Conservation (phyloP, 345 rosid genomes). For the Reutealis trisperma region DNA sequence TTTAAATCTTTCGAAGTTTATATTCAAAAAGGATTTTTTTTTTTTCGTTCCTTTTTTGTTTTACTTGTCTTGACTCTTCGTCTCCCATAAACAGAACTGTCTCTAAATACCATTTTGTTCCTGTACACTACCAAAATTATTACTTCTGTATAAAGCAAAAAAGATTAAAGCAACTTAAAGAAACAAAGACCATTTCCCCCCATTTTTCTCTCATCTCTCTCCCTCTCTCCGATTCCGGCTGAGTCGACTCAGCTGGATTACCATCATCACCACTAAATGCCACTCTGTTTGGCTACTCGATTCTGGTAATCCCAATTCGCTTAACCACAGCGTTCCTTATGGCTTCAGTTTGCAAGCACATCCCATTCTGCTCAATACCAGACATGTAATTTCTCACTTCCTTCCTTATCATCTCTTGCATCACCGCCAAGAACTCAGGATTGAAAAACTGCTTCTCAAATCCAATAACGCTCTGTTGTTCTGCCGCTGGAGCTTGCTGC, state of each 20-base stretch:
- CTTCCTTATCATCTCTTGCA: slow-evolving; percentile 74
- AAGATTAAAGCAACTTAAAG: slow-evolving; percentile 5
- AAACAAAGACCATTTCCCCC: not conserved
- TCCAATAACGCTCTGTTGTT: slow-evolving; percentile 6
- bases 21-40: not conserved
- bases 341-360: slow-evolving; percentile 48
- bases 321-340: slow-evolving; percentile 65
- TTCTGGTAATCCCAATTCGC: slow-evolving; percentile 64
- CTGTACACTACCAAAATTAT: slow-evolving; percentile 59
- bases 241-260: not conserved
- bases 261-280: not conserved
- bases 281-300: slow-evolving; percentile 32
- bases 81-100: slow-evolving; percentile 14
- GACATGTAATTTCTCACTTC: slow-evolving; percentile 75
- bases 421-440: slow-evolving; percentile 56
- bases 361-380: slow-evolving; percentile 54
- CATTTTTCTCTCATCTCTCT: too few species aligned
- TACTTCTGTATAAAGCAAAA: slow-evolving; percentile 31
- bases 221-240: not conserved
- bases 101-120: slow-evolving; percentile 14
- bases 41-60: not conserved
- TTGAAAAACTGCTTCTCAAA: slow-evolving; percentile 58
- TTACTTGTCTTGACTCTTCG: not conserved
- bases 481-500: slow-evolving; percentile 8
- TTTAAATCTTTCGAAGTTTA: not conserved